Evolutionary conservation across 192 early-diverging fungal genomes (phyloP), one percentile per base, ranked within the genome.

Genomic region (Umbelopsis ramanniana): DNA sequence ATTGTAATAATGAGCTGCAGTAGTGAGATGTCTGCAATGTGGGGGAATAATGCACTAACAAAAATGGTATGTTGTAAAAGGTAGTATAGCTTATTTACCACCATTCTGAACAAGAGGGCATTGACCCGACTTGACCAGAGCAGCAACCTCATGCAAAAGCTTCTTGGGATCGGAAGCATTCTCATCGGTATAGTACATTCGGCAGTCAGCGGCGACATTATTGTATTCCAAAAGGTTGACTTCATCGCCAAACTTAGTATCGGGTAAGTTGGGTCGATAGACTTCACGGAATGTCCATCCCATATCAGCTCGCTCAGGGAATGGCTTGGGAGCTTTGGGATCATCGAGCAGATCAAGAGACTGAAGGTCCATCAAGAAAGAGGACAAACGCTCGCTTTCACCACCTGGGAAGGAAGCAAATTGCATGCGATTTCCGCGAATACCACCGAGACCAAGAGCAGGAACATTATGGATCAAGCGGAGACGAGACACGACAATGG

Each of bases 341-440:
- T 71, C 69, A 33, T 79, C 50, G 1, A 70, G 66, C 0, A 79
- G 29, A 38, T 63, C 73, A 22, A 79, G 52, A 4, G 37, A 22
- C 11, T 74, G 73, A 3, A 79, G 26, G n/a, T 79, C 77, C 11
- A 54, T 66, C 35, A 79, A 52, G 60, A 79, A 79, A 1, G 63
- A 52, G 15, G 77, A 79, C 24, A 79, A 67, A 45, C 77, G 72
- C 21, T 79, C 69, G 11, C 77, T 79, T 72, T 79, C 77, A 9
- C 77, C 77, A 71, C 77, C 77, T n/a, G 77, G 77, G 73, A 79
- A 79, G 15, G 77, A 79, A 29, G 77, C 77, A 57, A 79, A 79
- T 26, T 79, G 77, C 77, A 79, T 79, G n/a, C 69, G 72, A 50
- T 79, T 79, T 40, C 77, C 77, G 45, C 72, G 77, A 48, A 79